Evolutionary conservation across 164 flowering plant species (phyloP).

Genomic region (Litsea cubeba): DNA sequence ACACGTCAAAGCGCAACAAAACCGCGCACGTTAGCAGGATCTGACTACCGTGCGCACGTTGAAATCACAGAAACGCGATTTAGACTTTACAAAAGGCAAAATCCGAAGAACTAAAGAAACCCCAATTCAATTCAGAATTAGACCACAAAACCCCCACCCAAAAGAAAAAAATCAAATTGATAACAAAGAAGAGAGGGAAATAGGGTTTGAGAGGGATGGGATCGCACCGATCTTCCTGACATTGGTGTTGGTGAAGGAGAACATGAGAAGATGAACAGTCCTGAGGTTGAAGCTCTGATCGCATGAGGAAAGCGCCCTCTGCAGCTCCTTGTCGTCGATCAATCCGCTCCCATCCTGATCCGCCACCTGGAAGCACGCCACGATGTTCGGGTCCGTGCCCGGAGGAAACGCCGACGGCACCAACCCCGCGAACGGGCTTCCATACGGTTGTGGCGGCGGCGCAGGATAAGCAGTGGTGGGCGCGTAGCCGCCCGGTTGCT

Average conservation of each 20-base stretch:
- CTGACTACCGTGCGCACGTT: background rate
- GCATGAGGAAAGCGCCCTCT: constrained; percentile 68
- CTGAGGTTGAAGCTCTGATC: constrained; percentile 72
- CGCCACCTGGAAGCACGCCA: constrained; percentile 68
- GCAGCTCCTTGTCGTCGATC: constrained; percentile 89
- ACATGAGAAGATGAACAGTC: constrained; percentile 91
- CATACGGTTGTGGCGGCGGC: constrained; percentile 31
- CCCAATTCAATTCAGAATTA: no score
- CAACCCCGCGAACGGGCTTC: constrained; percentile 54
- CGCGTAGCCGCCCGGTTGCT: background rate
- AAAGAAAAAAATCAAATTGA: background rate
- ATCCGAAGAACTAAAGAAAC: no score
- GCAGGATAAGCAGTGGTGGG: constrained; percentile 17
- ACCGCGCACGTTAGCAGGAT: background rate
- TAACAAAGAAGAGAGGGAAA: background rate
- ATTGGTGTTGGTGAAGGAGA: constrained; percentile 71
- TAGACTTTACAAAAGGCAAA: background rate
- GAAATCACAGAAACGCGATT: background rate
- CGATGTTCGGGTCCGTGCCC: constrained; percentile 84
- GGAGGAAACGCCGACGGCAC: constrained; percentile 82
- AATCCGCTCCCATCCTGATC: constrained; percentile 85
- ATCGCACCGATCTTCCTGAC: constrained; percentile 64
- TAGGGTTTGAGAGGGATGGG: background rate
- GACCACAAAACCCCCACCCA: no score
- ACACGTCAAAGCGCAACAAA: background rate